Evolutionary conservation across 2,329 filamentous ascomycete species (phyloP), one percentile per base, ranked within the genome.

Genomic region (Aspergillus ruber): DNA sequence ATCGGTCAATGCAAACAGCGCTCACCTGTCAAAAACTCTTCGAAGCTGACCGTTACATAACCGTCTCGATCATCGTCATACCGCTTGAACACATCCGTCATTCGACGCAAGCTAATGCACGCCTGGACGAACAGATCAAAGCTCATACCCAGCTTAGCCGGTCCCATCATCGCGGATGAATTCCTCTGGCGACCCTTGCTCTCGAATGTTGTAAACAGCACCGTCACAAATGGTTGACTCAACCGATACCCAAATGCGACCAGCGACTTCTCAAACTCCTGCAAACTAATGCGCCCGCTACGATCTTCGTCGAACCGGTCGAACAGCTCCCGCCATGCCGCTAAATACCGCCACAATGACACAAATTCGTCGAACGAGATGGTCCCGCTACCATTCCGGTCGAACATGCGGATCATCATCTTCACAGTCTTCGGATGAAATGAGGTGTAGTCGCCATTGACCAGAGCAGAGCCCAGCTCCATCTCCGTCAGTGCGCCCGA

Each of bases 401-500:
- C 91, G 72, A 98, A 98, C 93, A 98, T 97, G 64, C 90, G 86
- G 57, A 98, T 96, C 90, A 98, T 96, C 88, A 97, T 95, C 63
- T 86, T 86, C 55, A 97, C 90, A 1, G 93, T 98, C 60, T 95
- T 87, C 4, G 84, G 79, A 69, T 98, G 90, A 67, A 98, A 98
- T 4, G 89, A 82, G 1, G 88, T 88, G 82, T 88, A 96, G 76
- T 98, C 93, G 47, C 90, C 91, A 65, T 98, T 98, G 50, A 97
- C 90, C 5, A 98, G 82, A 17, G 93, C 93, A 1, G 87, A 85
- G 8, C 88, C 85, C 10, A 98, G 83, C 69, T 97, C 91, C 44
- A 78, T 78, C 70, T 95, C 90, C 2, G 86, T 90, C 42, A 98
- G 79, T 55, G 90, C 83, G 17, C 91, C 90, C 44, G 80, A 89